phyloP scores from a whole-genome alignment of 257 asterid species.

The Nicotiana obtusifolia region DNA sequence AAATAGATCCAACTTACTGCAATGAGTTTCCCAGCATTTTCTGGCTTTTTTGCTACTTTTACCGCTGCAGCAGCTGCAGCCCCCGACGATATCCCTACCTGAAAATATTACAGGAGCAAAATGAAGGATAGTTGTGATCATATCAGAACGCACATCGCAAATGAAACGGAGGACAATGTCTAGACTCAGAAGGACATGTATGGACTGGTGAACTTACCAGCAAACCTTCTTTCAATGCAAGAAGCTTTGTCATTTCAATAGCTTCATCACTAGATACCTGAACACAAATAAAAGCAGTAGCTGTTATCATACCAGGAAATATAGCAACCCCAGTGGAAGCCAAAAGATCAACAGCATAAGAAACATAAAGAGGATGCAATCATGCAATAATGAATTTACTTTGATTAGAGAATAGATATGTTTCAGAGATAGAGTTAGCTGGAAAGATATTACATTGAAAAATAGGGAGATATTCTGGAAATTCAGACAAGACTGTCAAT shows the following conservation, averaged over 20 bases:
- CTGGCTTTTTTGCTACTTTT: constrained; percentile 42
- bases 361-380: too few species aligned
- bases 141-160: neutral
- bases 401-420: neutral
- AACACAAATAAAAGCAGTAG: neutral
- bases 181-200: neutral
- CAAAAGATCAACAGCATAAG: too few species aligned
- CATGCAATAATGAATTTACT: neutral
- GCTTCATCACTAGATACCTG: constrained; percentile 52
- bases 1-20: constrained; percentile 30
- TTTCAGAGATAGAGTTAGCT: neutral
- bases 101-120: neutral
- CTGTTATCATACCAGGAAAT: neutral
- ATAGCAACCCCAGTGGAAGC: neutral
- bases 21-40: constrained; percentile 49
- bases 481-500: neutral
- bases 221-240: constrained; percentile 49
- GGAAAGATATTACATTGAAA: neutral
- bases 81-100: constrained; percentile 61
- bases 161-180: neutral
- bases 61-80: constrained; percentile 59
- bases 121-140: neutral
- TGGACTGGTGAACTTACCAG: constrained; percentile 25
- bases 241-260: constrained; percentile 44
- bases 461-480: neutral